Percentiles rank a stretch among this genome's conserved stretches.
These are phyloP conservation scores for Schizonepeta tenuifolia DNA, from an alignment of 257 asterid species.

Conservation along the genomic window DNA sequence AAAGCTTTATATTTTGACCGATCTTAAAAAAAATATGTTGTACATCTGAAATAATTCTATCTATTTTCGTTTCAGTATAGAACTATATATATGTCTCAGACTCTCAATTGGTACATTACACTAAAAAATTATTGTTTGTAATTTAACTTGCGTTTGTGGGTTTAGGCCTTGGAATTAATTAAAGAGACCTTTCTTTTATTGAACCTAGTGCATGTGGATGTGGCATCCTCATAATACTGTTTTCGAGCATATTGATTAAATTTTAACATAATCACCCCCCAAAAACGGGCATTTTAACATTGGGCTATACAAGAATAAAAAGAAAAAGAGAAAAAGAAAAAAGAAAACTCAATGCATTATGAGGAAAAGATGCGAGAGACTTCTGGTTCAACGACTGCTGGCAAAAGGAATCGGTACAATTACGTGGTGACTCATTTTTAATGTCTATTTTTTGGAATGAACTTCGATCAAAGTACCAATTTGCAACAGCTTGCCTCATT, in stretches of 20 bases:
- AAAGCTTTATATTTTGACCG: no score
- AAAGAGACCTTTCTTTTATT: no score
- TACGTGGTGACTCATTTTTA: not conserved
- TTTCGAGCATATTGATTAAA: not conserved
- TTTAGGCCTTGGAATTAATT: no score
- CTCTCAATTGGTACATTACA: no score
- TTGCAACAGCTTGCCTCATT: not conserved
- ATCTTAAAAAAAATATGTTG: no score
- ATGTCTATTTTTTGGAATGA: constrained; percentile 3
- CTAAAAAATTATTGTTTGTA: no score
- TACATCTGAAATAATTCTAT: no score
- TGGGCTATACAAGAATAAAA: not conserved
- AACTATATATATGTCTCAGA: no score
- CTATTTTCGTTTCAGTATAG: no score
- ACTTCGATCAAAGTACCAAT: constrained; percentile 24
- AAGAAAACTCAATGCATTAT: not conserved
- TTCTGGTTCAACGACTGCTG: not conserved
- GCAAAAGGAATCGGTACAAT: not conserved
- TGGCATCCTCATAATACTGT: not conserved
- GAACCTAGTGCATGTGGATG: no score
- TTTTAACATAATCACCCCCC: not conserved
- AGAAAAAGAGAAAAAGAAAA: not conserved
- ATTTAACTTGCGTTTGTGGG: no score
- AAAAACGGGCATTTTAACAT: no score
- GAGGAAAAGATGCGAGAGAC: not conserved